These are phyloP conservation scores for Acorus calamus DNA, from an alignment of 106 monocot species.

Conservation along the genomic window DNA sequence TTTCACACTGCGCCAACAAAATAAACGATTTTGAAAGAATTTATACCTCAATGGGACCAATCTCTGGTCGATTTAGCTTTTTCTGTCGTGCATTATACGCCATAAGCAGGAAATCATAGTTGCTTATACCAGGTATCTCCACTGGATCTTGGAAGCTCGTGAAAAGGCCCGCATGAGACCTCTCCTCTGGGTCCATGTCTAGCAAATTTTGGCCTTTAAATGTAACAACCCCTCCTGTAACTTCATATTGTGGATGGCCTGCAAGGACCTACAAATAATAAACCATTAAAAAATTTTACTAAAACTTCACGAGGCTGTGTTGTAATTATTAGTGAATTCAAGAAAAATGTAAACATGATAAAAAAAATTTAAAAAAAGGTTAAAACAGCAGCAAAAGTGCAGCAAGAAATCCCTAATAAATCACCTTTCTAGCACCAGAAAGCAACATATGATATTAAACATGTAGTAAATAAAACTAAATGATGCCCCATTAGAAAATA, in stretches of 20 bases:
- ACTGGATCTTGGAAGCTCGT: constrained; percentile 92
- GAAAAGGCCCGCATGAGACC: constrained; percentile 92
- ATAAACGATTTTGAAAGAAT: constrained; percentile 4
- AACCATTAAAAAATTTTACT: not conserved
- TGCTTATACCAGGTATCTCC: constrained; percentile 97
- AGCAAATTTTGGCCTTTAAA: constrained; percentile 85
- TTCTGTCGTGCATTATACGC: constrained; percentile 63
- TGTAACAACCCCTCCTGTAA: constrained; percentile 58
- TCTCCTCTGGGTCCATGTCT: constrained; percentile 84
- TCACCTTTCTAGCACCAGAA: not conserved
- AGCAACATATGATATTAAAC: not conserved
- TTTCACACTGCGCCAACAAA: not conserved
- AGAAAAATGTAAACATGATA: too few species aligned
- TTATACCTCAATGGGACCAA: constrained; percentile 75
- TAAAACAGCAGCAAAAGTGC: not conserved
- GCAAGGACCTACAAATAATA: constrained; percentile 68
- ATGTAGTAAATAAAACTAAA: constrained; percentile 1
- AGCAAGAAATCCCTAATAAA: not conserved
- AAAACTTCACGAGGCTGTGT: too few species aligned
- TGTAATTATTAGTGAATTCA: too few species aligned
- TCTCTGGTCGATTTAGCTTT: constrained; percentile 46
- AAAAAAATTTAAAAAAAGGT: too few species aligned
- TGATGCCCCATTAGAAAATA: not conserved
- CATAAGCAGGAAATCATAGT: constrained; percentile 94
- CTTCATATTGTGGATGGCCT: constrained; percentile 97